Conservation (phyloP, 768 basidiomycete species). For the Pleurotus platypus region DNA sequence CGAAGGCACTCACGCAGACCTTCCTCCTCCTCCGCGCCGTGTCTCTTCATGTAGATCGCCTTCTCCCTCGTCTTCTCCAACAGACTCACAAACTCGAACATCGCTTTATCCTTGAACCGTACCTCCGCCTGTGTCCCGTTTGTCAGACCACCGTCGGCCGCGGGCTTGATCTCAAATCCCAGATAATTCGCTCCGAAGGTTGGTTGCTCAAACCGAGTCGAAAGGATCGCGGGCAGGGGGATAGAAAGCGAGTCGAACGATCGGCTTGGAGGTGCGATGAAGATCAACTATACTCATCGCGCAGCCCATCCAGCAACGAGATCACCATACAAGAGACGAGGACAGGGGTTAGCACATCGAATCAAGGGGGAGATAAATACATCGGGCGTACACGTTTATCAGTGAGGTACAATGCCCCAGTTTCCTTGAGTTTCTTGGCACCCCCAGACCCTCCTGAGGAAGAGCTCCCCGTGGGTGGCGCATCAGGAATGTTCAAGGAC, state of each 20-base stretch:
- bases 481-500: conserved; percentile 53
- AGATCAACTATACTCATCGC: conserved; percentile 51
- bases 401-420: conserved; percentile 61
- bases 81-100: conserved; percentile 70
- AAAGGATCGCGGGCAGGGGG: conserved; percentile 61
- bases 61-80: conserved; percentile 78
- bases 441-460: conserved; percentile 52
- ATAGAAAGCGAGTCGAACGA: conserved; percentile 49
- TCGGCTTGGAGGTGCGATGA: conserved; percentile 36
- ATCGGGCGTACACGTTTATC: conserved; percentile 60
- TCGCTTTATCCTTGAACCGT: conserved; percentile 60
- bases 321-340: neutral
- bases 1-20: conserved; percentile 49
- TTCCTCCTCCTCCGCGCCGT: conserved; percentile 48
- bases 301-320: neutral
- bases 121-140: conserved; percentile 64
- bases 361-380: neutral
- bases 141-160: conserved; percentile 62
- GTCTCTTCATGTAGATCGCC: conserved; percentile 71
- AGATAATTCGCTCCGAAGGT: conserved; percentile 69
- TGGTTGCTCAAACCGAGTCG: conserved; percentile 75
- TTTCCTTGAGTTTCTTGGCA: conserved; percentile 51
- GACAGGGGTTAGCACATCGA: conserved; percentile 1
- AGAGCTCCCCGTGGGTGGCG: conserved; percentile 37
- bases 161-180: conserved; percentile 61